Base-by-base conservation (phyloP, 352 stramenopile genomes). In the Globisporangium solare region DNA sequence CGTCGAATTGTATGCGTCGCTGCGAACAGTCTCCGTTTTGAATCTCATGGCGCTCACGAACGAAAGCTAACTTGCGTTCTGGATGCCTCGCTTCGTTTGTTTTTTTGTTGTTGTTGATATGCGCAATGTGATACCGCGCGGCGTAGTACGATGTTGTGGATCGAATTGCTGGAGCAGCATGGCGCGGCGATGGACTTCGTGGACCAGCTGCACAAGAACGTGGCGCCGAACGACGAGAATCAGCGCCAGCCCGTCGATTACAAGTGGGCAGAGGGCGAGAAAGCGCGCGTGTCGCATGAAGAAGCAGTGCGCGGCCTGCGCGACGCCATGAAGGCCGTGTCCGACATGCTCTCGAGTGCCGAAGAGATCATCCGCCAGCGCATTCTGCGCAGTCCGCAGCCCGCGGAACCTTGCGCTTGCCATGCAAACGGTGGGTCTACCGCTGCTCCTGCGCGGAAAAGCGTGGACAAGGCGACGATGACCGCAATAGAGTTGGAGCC, bases 331-430 rank as follows among this genome's bases (percentile, higher is more conserved):
- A 27, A 57, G 18, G 51, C 13, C 39, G 35, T 54, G 35, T 32
- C 31, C n/a, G 35, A 54, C 12, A 17, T 64, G 50, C 58, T 64
- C 17, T 48, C 40, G 20, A 64, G 21, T 5, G 21, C 42, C 27
- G 58, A 64, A 39, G 58, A 64, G 50, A 54, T 58, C 21, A 58
- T 64, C 45, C 51, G 58, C 27, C 21, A 50, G 42, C 58, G 58
- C 10, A 13, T 64, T 5, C 3, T 64, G 21, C 32, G 35, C 18
- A 47, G 40, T 13, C 14, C 40, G 5, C 10, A n/a, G 1, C 22
- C 43, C 17, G 7, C 6, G 1, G 31, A 27, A 27, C 24, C 24
- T 27, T 27, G 24, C 24, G 24, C 24, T 27, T 27, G 24, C 24
- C 24, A 27, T 27, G 5, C 24, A 27, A 27, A 27, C 24, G 24